Evolutionary conservation across 345 rosid genomes (phyloP), one percentile per base, ranked within the genome.

Genomic region (Diplotaxis tenuifolia): DNA sequence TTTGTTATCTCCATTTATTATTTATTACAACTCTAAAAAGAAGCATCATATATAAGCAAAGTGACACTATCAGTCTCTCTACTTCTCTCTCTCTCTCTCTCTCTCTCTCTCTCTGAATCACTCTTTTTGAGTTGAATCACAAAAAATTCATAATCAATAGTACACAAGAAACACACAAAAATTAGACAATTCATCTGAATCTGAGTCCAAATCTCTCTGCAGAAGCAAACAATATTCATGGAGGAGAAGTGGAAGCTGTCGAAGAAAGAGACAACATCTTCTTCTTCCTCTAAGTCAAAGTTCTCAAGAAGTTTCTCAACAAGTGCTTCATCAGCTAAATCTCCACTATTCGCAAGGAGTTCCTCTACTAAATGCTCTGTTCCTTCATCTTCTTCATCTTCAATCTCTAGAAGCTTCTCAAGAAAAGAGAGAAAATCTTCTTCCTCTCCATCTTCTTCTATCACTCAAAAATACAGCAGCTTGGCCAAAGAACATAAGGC

Each of bases 401-500:
- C 85, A 20, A 85, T 85, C 67, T 80, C 89, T 60, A 18, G 81
- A 87, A 73, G 86, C 86, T 68, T 58, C 0, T 75, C 89, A 86
- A 78, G 77, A 42, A 78, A 78, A 40, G 88, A 87, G 15, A 90
- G 86, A 76, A 73, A 73, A 57, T 49, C 96, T 8, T 76, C 80
- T 70, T 70, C 74, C 8, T 59, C 74, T 28, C 70, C 79, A 20
- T 68, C 79, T 29, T 70, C 75, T 45, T 86, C 92, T 32, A 84
- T 88, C 72, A 71, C 94, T 7, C 84, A 80, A 19, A 94, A 91
- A 72, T 94, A 90, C 53, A 89, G 89, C 76, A 88, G 83, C 87
- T 68, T 94, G 75, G 98, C 98, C 62, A 91, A 94, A 78, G 98
- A 94, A 72, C 96, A 94, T 71, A 94, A 94, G 83, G 91, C 98